phyloP scores from a whole-genome alignment of 163 green algal genomes.

The Prototheca cutis region DNA sequence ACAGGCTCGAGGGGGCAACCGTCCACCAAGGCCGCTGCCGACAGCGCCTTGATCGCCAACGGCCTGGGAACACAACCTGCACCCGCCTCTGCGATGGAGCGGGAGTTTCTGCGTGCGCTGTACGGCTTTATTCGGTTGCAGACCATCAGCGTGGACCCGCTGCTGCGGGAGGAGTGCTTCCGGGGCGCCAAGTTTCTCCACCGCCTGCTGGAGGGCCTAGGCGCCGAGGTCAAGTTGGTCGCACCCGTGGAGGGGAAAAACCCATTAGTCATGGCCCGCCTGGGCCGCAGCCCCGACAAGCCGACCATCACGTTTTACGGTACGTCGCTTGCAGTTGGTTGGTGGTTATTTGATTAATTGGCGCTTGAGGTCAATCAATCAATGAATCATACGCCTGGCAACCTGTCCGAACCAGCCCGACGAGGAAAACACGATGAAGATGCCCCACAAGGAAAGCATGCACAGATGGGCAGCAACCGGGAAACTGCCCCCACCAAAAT shows the following conservation, averaged over 20 bases:
- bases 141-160: conserved; percentile 49
- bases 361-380: too few relatives aligned
- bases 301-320: conserved; percentile 80
- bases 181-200: conserved; percentile 78
- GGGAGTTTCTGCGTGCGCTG: conserved; percentile 58
- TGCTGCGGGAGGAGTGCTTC: conserved; percentile 69
- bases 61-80: background rate
- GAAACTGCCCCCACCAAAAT: too few relatives aligned
- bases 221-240: conserved; percentile 63
- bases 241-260: conserved; percentile 54
- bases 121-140: conserved; percentile 64
- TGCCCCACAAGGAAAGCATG: too few relatives aligned
- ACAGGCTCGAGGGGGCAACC: too few relatives aligned
- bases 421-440: too few relatives aligned
- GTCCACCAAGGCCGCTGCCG: too few relatives aligned
- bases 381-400: too few relatives aligned
- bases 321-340: too few relatives aligned
- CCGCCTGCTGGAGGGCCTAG: conserved; percentile 72
- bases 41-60: too few relatives aligned
- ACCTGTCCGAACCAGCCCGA: too few relatives aligned
- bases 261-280: conserved; percentile 76
- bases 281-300: conserved; percentile 49
- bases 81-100: conserved; percentile 14
- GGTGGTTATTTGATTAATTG: too few relatives aligned
- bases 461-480: too few relatives aligned